Evolutionary conservation across 2,329 filamentous ascomycete species (phyloP), one percentile per base, ranked within the genome.

Genomic region (Neofusicoccum laricinum): DNA sequence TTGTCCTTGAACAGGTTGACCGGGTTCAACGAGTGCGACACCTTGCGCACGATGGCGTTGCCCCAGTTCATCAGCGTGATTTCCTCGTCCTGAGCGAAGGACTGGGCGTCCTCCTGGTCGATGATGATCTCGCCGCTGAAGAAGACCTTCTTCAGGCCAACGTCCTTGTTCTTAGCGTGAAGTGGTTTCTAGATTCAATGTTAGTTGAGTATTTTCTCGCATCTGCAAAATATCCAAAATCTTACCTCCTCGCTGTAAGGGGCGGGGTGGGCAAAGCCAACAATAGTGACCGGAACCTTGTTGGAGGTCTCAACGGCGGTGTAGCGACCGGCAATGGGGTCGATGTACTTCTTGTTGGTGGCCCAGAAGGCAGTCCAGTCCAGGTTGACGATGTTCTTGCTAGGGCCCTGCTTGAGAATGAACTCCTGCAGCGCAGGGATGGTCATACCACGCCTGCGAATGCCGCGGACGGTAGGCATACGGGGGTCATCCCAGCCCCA

Each of bases 21-120:
- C 5, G 80, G 80, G 69, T 78, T 86, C 72, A 80, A 71, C 67
- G 82, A 77, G 81, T 86, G 75, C 17, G 71, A 74, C 67, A 92
- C 86, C 66, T 88, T 86, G 63, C 88, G 86, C 25, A 95, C 90
- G 69, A 93, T 86, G 12, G 90, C 92, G 72, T 96, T 96, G 70
- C 94, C 95, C 94, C 94, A 98, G 76, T 90, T 90, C 94, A 97
- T 97, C 46, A 97, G 84, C 0, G 94, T 97, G 71, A 98, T 91
- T 78, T 97, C 93, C 81, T 98, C 94, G 73, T 90, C 88, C 66
- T 90, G 84, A 71, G 87, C 90, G 79, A 97, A 96, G 30, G 85
- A 85, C 75, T 89, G 89, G 67, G 90, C 92, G 71, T 98, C 94
- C 50, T 85, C 90, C 78, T 97, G 94, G 75, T 97, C 94, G 61